Percentiles rank a stretch among this genome's conserved stretches.
These are phyloP conservation scores for Durio zibethinus DNA, from an alignment of 345 rosid species.

Conservation along the genomic window DNA sequence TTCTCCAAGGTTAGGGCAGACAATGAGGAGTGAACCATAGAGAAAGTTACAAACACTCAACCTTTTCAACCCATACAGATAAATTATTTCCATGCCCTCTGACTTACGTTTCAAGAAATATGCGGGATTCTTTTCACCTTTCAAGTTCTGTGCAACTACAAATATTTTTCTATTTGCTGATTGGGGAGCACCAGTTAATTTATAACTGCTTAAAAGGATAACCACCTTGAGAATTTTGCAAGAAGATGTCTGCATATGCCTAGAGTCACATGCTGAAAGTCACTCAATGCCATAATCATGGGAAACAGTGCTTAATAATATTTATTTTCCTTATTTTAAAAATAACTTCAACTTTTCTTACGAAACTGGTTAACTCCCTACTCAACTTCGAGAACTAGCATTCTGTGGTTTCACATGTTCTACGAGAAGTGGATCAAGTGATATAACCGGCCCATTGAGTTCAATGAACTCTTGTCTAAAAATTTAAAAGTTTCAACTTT, in stretches of 20 bases:
- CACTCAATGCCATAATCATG: neutral
- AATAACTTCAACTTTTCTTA: neutral
- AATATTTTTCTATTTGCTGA: neutral
- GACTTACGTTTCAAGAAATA: neutral
- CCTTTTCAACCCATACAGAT: neutral
- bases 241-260: neutral
- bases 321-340: neutral
- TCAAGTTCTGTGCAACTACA: neutral
- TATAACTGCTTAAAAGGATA: neutral
- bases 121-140: neutral
- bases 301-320: neutral
- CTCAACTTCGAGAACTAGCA: neutral
- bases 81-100: neutral
- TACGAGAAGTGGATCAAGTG: neutral
- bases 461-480: neutral
- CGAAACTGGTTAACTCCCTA: neutral
- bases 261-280: neutral
- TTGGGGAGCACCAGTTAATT: neutral
- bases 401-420: neutral
- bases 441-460: neutral
- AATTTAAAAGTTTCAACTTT: neutral
- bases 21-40: neutral
- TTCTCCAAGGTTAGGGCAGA: neutral
- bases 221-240: neutral
- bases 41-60: neutral